phyloP scores from a whole-genome alignment of 257 asterid species.

The Penstemon eatonii region DNA sequence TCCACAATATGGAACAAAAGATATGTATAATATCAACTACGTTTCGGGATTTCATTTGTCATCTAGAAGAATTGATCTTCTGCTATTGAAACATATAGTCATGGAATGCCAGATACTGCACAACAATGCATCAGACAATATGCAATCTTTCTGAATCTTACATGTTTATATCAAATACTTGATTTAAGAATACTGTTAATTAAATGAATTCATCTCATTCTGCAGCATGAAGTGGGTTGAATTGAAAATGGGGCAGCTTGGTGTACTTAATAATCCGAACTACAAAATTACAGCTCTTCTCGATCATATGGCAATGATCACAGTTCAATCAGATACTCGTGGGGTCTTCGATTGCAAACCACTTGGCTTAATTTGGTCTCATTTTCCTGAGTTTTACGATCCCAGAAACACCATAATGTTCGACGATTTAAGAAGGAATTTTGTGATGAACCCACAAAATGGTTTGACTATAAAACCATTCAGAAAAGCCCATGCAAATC shows the following conservation, averaged over 20 bases:
- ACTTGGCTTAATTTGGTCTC: conserved; percentile 91
- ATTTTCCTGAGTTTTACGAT: conserved; percentile 78
- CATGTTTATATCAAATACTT: background rate
- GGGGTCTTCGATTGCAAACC: conserved; percentile 93
- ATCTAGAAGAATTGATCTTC: background rate
- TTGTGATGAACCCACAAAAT: conserved; percentile 94
- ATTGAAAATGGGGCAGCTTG: conserved; percentile 89
- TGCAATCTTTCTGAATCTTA: conserved; percentile 1
- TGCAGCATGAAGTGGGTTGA: conserved; percentile 98
- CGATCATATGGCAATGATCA: conserved; percentile 91
- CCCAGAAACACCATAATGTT: conserved; percentile 88
- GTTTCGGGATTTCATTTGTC: conserved; percentile 5
- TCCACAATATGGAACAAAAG: background rate
- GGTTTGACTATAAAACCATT: conserved; percentile 86
- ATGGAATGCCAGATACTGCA: background rate
- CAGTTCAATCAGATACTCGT: conserved; percentile 76
- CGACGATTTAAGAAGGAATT: conserved; percentile 86
- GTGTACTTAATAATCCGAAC: conserved; percentile 74
- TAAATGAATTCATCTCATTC: conserved; percentile 24
- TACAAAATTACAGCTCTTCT: conserved; percentile 89
- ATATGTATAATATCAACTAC: background rate
- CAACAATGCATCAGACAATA: background rate
- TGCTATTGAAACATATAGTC: background rate
- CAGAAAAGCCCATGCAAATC: conserved; percentile 73
- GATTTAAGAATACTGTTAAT: conserved; percentile 1